A percentile compares a stretch with the other conserved stretches of the same genome.
Evolutionary conservation across 495 filamentous ascomycete species (phyloP).

Genomic region (Xylaria grammica): DNA sequence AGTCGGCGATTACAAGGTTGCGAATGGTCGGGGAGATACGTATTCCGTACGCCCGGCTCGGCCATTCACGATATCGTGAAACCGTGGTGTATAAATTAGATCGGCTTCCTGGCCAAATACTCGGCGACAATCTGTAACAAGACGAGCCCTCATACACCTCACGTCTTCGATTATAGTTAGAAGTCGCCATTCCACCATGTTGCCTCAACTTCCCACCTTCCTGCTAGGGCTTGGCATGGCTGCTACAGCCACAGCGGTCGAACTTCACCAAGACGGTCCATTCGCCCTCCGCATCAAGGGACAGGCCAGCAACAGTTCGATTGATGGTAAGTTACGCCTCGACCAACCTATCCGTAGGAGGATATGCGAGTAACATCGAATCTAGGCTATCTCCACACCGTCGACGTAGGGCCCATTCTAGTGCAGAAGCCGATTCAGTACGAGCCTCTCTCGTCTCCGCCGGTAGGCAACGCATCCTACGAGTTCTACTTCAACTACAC

Average conservation of each 20-base stretch:
- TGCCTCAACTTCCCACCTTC: not conserved
- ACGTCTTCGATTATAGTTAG: not conserved
- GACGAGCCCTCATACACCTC: not conserved
- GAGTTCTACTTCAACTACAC: constrained; percentile 16
- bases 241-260: not conserved
- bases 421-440: not conserved
- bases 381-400: not conserved
- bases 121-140: not conserved
- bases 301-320: not conserved
- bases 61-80: not conserved
- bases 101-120: not conserved
- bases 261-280: constrained; percentile 4
- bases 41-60: not conserved
- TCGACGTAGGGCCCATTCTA: not conserved
- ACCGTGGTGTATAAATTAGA: not conserved
- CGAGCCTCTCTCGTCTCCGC: not conserved
- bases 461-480: constrained; percentile 1
- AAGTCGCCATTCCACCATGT: not conserved
- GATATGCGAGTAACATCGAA: not conserved
- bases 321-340: constrained; percentile 6
- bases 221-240: constrained; percentile 8
- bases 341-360: not conserved
- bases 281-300: constrained; percentile 6
- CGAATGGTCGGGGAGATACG: not conserved
- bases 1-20: not conserved